A percentile compares a stretch with the other conserved stretches of the same genome.
Evolutionary conservation across 2,329 filamentous ascomycete species (phyloP).

Genomic region (Penicillium sp.): DNA sequence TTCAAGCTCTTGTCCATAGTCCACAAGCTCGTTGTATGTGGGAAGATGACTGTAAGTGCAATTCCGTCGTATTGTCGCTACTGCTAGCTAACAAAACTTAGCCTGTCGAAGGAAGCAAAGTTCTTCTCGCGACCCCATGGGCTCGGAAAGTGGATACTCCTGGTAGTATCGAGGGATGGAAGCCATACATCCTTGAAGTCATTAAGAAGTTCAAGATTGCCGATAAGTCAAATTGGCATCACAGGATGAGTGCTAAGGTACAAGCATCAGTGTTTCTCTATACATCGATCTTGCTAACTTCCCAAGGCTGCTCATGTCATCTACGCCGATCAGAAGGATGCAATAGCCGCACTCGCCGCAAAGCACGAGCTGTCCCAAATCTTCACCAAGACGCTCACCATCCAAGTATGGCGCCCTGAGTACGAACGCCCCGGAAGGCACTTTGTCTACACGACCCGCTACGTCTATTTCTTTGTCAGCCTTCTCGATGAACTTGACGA

Average conservation of each 20-base stretch:
- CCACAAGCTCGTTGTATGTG: conserved; percentile 67
- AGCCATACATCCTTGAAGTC: conserved; percentile 57
- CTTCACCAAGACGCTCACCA: conserved; percentile 89
- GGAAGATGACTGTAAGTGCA: conserved; percentile 40
- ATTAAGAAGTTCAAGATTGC: conserved; percentile 58
- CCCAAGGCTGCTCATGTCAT: conserved; percentile 54
- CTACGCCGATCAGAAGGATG: conserved; percentile 52
- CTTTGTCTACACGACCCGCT: conserved; percentile 85
- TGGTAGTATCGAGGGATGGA: conserved; percentile 51
- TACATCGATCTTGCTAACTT: conserved; percentile 20
- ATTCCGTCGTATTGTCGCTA: conserved; percentile 15
- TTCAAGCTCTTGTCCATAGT: conserved; percentile 82
- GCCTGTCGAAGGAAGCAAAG: conserved; percentile 46
- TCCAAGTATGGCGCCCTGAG: conserved; percentile 94
- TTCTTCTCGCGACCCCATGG: conserved; percentile 52
- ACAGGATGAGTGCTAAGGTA: conserved; percentile 78
- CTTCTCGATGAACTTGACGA: conserved; percentile 71
- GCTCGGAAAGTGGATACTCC: conserved; percentile 49
- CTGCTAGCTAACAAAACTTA: conserved; percentile 28
- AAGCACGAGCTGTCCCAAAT: conserved; percentile 79
- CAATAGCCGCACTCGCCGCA: conserved; percentile 54
- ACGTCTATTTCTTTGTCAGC: conserved; percentile 73
- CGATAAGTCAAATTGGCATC: conserved; percentile 93
- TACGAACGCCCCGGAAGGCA: conserved; percentile 78
- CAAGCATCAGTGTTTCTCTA: conserved; percentile 17